Evolutionary conservation across 1,139 yeast species (phyloP), one percentile per base, ranked within the genome.

Genomic region (Tardiomyces digboiensis): DNA sequence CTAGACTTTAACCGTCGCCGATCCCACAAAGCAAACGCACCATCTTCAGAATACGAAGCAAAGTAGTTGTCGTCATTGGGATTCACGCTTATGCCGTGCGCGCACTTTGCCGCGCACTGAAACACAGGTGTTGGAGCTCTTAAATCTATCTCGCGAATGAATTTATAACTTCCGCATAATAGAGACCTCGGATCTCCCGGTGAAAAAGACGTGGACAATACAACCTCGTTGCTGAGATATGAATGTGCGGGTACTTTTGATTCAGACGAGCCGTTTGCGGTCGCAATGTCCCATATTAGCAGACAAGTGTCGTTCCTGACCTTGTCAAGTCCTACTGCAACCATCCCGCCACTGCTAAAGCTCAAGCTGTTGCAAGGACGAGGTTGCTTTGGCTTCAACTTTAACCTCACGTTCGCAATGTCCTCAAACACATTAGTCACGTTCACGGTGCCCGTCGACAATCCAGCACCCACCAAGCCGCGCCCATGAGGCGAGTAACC

Each of bases 1-100:
- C 61, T 57, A 21, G 53, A 48, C 37, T 66, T 53, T 49, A 87
- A 62, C 51, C 75, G 80, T 48, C 97, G 72, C 48, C 94, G 72
- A 60, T 89, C 97, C 94, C 95, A 89, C 13, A 88, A 71, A 0
- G 91, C 81, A 46, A 88, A 66, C 0, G 93, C 76, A 1, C 96
- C 95, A 56, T 85, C 93, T 54, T 87, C 96, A 43, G 87, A 76
- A 51, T 76, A 76, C 0, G 94, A 80, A 36, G 86, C 78, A 61
- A 87, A 85, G 51, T 76, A 72, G 61, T 76, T 72, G 33, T 72
- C 73, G 47, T 75, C 71, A 55, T 79, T 78, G 3, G 84, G 91
- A 57, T 86, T 91, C 37, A 82, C 68, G 8, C 75, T 71, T 39
- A 89, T 71, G 12, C 85, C 85, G 52, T 77, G 70, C 0, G 89